phyloP scores from a whole-genome alignment of 2,329 filamentous ascomycete species.

The Colletotrichum abscissum region DNA sequence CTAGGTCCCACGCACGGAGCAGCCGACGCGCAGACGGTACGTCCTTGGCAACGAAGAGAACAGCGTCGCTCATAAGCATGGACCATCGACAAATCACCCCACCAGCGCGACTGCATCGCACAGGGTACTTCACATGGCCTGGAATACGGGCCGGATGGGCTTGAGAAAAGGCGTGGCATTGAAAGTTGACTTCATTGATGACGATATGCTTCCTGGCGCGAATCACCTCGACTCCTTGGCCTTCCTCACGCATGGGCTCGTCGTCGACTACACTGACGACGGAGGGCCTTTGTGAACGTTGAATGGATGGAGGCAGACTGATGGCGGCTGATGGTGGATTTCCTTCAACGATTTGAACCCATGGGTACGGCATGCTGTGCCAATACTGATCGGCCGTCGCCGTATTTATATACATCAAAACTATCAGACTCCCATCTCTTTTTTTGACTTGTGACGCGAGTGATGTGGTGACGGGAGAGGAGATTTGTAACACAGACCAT shows the following conservation, averaged over 20 bases:
- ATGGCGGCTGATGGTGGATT: conserved; percentile 1
- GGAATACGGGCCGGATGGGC: background rate
- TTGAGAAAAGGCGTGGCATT: background rate
- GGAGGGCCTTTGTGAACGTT: background rate
- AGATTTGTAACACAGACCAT: no score
- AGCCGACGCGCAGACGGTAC: background rate
- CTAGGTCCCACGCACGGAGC: background rate
- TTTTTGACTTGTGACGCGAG: no score
- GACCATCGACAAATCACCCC: background rate
- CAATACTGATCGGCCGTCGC: background rate
- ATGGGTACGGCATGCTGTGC: background rate
- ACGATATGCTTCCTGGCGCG: background rate
- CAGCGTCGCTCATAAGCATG: background rate
- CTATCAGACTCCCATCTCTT: no score
- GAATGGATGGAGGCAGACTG: background rate
- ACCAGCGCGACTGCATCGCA: background rate
- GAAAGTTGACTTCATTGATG: background rate
- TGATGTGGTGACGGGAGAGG: no score
- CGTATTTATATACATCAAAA: background rate
- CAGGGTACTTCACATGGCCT: background rate
- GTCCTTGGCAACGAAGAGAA: background rate
- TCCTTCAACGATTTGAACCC: conserved; percentile 2
- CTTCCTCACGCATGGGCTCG: background rate
- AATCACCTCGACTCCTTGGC: background rate
- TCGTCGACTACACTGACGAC: background rate